Evolutionary conservation across 2,329 filamentous ascomycete species (phyloP).

Genomic region (Xylaria sp.): DNA sequence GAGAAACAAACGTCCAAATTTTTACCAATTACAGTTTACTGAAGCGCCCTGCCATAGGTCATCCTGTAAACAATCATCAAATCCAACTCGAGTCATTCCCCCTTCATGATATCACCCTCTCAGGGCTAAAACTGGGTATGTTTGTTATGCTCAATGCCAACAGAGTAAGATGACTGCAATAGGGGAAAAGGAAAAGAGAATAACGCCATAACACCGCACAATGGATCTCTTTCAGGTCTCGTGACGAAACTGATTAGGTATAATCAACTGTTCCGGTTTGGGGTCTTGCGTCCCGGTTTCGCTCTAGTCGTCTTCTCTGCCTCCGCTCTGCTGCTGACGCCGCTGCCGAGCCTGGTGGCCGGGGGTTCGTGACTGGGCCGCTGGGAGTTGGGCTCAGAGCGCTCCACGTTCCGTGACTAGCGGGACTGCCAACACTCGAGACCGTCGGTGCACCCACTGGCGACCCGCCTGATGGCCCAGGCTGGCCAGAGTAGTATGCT

Average conservation of each 20-base stretch:
- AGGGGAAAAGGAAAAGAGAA: background rate
- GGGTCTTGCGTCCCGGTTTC: conserved; percentile 53
- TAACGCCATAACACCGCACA: conserved; percentile 37
- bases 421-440: conserved; percentile 60
- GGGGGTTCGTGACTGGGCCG: conserved; percentile 51
- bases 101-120: conserved; percentile 26
- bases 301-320: conserved; percentile 66
- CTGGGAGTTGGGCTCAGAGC: conserved; percentile 61
- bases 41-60: conserved; percentile 13
- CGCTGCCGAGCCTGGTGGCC: conserved; percentile 53
- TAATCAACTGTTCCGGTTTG: conserved; percentile 45
- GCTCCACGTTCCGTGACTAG: conserved; percentile 65
- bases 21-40: conserved; percentile 25
- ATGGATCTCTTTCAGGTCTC: conserved; percentile 27
- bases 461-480: conserved; percentile 55
- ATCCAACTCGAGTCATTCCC: conserved; percentile 19
- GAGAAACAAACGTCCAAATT: conserved; percentile 26
- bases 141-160: conserved; percentile 28
- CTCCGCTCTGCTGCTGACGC: conserved; percentile 62
- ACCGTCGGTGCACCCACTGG: conserved; percentile 57
- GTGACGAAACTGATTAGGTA: conserved; percentile 22
- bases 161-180: conserved; percentile 13
- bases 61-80: conserved; percentile 23
- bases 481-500: conserved; percentile 68
- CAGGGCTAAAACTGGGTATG: conserved; percentile 28